Conservation (phyloP, 768 basidiomycete genomes). For the Pulveroboletus frians region DNA sequence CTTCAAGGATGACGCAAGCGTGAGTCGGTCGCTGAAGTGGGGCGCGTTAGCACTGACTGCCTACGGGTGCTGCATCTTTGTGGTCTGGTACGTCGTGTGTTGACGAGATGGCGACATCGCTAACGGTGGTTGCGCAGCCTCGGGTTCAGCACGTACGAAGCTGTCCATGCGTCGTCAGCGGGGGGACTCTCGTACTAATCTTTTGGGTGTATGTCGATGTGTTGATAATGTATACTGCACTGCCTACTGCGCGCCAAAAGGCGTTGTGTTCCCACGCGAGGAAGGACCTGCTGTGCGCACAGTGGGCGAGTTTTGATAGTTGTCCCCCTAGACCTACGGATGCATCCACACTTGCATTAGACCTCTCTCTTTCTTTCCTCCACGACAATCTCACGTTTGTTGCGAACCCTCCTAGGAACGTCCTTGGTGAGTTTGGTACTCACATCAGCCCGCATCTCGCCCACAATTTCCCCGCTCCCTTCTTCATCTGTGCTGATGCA, state of each 20-base stretch:
- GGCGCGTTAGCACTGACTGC: slow-evolving; percentile 60
- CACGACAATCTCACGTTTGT: slow-evolving; percentile 6
- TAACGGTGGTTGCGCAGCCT: slow-evolving; percentile 42
- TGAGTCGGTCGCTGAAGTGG: slow-evolving; percentile 48
- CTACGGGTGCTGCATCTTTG: slow-evolving; percentile 76
- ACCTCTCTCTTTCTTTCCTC: slow-evolving; percentile 3
- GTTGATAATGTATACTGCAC: slow-evolving; percentile 8
- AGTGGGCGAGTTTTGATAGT: slow-evolving; percentile 2
- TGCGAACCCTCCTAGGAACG: slow-evolving; percentile 5
- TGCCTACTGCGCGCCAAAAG: slow-evolving; percentile 3
- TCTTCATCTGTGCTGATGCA: not conserved
- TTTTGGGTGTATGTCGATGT: not conserved
- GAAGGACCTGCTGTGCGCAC: slow-evolving; percentile 1
- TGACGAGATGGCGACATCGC: not conserved
- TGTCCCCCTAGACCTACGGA: slow-evolving; percentile 31
- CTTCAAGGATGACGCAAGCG: slow-evolving; percentile 58
- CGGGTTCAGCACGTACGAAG: slow-evolving; percentile 72
- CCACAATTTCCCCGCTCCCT: not conserved
- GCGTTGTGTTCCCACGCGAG: slow-evolving; percentile 24
- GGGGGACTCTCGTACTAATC: slow-evolving; percentile 3
- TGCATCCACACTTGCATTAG: slow-evolving; percentile 25
- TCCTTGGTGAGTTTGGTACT: not conserved
- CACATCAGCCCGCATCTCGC: slow-evolving; percentile 7
- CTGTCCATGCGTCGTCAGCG: slow-evolving; percentile 35
- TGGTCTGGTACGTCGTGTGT: slow-evolving; percentile 72